Conservation (phyloP, 768 basidiomycete species). For the Boletus edulis region DNA sequence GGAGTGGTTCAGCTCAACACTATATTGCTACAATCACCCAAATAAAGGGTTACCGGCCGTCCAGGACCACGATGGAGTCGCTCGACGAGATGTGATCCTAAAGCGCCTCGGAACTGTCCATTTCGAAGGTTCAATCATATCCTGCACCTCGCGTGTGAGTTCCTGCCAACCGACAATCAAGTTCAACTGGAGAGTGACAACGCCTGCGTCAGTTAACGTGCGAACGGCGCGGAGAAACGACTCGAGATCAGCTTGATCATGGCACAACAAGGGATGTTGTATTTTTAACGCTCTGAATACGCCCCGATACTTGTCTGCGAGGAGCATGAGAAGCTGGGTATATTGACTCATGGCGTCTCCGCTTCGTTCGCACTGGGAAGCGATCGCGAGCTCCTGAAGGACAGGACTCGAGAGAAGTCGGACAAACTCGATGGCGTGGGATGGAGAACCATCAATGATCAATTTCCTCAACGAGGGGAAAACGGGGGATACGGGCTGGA, state of each 20-base stretch:
- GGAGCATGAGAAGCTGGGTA: constrained; percentile 15
- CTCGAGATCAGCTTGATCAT: constrained; percentile 13
- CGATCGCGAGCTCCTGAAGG: constrained; percentile 16
- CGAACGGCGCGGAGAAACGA: constrained; percentile 17
- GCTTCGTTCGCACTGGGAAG: constrained; percentile 16
- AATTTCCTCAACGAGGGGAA: constrained; percentile 23
- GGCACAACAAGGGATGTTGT: constrained; percentile 18
- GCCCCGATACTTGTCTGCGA: constrained; percentile 21
- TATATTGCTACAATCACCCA: not conserved
- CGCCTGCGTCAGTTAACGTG: constrained; percentile 12
- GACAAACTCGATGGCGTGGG: constrained; percentile 22
- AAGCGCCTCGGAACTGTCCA: constrained; percentile 16
- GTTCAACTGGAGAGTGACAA: constrained; percentile 9
- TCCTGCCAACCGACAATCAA: constrained; percentile 17
- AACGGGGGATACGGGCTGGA: constrained; percentile 17
- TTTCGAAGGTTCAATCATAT: constrained; percentile 20
- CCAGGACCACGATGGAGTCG: constrained; percentile 16
- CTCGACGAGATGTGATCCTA: constrained; percentile 8
- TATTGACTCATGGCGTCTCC: constrained; percentile 11
- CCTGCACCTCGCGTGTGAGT: constrained; percentile 18
- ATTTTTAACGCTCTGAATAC: constrained; percentile 19
- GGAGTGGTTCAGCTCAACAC: too few relatives aligned
- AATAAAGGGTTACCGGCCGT: constrained; percentile 4
- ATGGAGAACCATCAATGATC: constrained; percentile 17
- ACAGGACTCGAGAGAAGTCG: constrained; percentile 18